Evolutionary conservation across 129 eudicot species (phyloP).

Genomic region (Lactuca saligna): DNA sequence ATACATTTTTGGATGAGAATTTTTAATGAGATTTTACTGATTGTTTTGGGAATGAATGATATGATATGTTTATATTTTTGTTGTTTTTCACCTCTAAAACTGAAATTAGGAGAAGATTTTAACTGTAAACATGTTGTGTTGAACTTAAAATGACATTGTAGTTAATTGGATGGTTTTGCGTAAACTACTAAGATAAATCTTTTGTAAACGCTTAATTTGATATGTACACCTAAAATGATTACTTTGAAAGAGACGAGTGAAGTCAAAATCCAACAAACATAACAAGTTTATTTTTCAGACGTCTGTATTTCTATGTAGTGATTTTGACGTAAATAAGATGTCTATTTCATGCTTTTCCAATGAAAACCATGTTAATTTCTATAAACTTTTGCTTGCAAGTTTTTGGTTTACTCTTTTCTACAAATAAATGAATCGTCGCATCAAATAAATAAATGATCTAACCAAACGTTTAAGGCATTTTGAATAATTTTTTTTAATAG

Average conservation of each 20-base stretch:
- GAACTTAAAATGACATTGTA: too few species aligned
- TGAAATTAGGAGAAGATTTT: too few species aligned
- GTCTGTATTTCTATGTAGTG: background rate
- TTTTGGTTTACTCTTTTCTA: background rate
- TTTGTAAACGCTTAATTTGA: too few species aligned
- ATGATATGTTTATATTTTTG: background rate
- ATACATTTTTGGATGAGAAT: slow-evolving; percentile 24
- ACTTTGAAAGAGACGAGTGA: background rate
- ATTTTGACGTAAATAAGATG: background rate
- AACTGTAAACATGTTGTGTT: too few species aligned
- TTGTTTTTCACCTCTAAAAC: too few species aligned
- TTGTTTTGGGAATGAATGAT: background rate
- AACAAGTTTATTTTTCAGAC: background rate
- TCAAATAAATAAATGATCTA: background rate
- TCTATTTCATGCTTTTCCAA: background rate
- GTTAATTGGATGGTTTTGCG: too few species aligned
- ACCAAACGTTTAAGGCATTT: too few species aligned
- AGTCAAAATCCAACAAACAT: background rate
- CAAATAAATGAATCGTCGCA: background rate
- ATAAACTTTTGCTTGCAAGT: too few species aligned
- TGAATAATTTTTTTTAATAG: too few species aligned
- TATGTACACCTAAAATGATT: too few species aligned
- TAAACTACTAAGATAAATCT: too few species aligned
- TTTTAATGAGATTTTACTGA: slow-evolving; percentile 18
- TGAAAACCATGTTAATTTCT: background rate